phyloP scores from a whole-genome alignment of 441 rosid genomes.

The Bruguiera hainesii region DNA sequence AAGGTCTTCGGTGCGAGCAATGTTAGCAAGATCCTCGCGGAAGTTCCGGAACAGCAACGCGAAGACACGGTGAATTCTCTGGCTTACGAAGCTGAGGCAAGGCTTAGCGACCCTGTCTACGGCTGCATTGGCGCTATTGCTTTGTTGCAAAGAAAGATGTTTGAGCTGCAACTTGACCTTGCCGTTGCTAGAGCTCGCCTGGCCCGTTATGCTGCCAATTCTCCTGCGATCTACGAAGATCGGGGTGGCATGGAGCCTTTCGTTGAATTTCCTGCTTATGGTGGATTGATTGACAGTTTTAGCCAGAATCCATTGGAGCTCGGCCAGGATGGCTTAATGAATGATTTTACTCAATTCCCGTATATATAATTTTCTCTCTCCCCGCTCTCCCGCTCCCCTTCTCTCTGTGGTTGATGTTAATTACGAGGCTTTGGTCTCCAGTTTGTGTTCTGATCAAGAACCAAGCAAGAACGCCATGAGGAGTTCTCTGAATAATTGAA shows the following conservation, averaged over 20 bases:
- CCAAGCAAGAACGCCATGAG: slow-evolving; percentile 3
- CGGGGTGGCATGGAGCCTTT: slow-evolving; percentile 13
- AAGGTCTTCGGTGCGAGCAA: slow-evolving; percentile 95
- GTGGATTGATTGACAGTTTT: slow-evolving; percentile 48
- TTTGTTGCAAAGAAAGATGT: slow-evolving; percentile 63
- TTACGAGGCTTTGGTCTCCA: slow-evolving; percentile 13
- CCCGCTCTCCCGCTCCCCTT: not conserved
- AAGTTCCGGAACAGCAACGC: slow-evolving; percentile 83
- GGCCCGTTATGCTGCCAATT: slow-evolving; percentile 40
- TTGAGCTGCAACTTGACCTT: slow-evolving; percentile 75
- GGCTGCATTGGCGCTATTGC: slow-evolving; percentile 96
- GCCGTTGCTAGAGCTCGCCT: slow-evolving; percentile 72
- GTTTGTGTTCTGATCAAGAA: slow-evolving; percentile 21
- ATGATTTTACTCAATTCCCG: slow-evolving; percentile 48
- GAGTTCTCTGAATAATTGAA: slow-evolving; percentile 10
- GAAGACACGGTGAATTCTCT: slow-evolving; percentile 86
- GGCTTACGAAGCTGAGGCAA: slow-evolving; percentile 84
- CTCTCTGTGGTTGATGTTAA: slow-evolving; percentile 7
- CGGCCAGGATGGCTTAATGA: slow-evolving; percentile 33
- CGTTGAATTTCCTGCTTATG: slow-evolving; percentile 32
- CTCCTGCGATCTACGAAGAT: slow-evolving; percentile 24
- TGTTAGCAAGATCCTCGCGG: slow-evolving; percentile 80
- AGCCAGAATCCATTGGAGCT: slow-evolving; percentile 41
- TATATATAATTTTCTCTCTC: slow-evolving; percentile 30
- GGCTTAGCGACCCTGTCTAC: slow-evolving; percentile 83